Evolutionary conservation across 2,329 filamentous ascomycete genomes (phyloP).

Genomic region (Botryotinia convoluta): DNA sequence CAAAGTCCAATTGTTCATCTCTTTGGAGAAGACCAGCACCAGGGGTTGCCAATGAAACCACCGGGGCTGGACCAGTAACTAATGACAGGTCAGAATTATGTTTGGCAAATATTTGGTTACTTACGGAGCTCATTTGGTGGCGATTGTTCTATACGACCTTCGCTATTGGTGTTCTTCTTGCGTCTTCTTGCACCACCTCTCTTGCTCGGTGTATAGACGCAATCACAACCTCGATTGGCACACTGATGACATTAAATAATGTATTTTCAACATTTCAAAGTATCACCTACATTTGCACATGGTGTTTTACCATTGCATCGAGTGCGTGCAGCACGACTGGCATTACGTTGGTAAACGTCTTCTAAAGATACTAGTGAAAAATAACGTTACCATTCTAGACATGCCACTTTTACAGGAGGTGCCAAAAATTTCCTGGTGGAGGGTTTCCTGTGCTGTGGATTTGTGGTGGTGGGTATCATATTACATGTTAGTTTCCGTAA

Average conservation of each 20-base stretch:
- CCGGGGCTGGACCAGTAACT: slow-evolving; percentile 17
- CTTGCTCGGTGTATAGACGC: slow-evolving; percentile 35
- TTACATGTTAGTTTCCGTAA: background rate
- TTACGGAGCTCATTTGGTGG: slow-evolving; percentile 18
- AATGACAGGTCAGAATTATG: background rate
- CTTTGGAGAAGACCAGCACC: slow-evolving; percentile 15
- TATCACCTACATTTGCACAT: slow-evolving; percentile 44
- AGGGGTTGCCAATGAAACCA: slow-evolving; percentile 12
- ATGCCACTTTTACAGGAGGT: slow-evolving; percentile 51
- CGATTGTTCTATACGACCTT: background rate
- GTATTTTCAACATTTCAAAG: background rate
- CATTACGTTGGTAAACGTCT: background rate
- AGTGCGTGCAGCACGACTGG: slow-evolving; percentile 46
- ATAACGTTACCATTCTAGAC: slow-evolving; percentile 48
- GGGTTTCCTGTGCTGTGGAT: slow-evolving; percentile 19
- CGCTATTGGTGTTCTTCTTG: slow-evolving; percentile 21
- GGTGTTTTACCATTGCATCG: slow-evolving; percentile 47
- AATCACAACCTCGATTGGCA: slow-evolving; percentile 34
- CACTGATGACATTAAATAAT: slow-evolving; percentile 27
- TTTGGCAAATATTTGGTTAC: background rate
- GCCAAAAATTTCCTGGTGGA: slow-evolving; percentile 34
- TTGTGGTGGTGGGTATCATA: slow-evolving; percentile 8
- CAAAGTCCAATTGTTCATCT: slow-evolving; percentile 8
- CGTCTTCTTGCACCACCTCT: slow-evolving; percentile 35
- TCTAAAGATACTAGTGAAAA: background rate